Evolutionary conservation across 441 rosid genomes (phyloP), one percentile per base, ranked within the genome.

Genomic region (Flueggea neowawraea): DNA sequence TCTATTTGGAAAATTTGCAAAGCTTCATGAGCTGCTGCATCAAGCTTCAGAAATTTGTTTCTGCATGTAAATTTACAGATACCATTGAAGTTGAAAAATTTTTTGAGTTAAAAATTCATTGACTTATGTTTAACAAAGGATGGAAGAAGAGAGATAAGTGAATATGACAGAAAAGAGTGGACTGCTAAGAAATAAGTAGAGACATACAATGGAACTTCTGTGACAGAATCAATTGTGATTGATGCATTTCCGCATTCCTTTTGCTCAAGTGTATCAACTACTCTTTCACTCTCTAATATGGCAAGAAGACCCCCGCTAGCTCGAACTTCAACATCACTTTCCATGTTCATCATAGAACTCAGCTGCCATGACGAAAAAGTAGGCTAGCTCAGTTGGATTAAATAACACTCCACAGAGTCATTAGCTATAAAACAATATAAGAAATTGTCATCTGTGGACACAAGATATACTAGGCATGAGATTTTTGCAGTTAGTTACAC

Each of bases 301-400:
- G 97, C 96, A 62, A 95, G 90, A 72, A 91, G 97, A 61, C 96
- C 97, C 16, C 97, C 99, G 71, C 92, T 84, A 59, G 90, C 96
- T 58, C 97, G 94, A 74, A 95, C 91, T 77, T 84, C 89, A 69
- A 87, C 73, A 64, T 91, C 98, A 73, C 92, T 95, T 75, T 87
- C 88, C 78, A 88, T 79, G 74, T 95, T 93, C 96, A 91, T 89
- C 99, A 88, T 91, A 50, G 97, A 91, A 81, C 88, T 88, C 64
- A 91, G 81, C 99, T 95, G 79, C 16, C 72, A 76, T 58, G 31
- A 57, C 58, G 17, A 73, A 53, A 73, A 62, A 55, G 57, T 41
- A 56, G 52, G 63, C 52, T 65, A 33, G 62, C 53, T 60, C 28
- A 22, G 28, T 22, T 22, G 28, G 28, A 22, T 22, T 22, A 22